A percentile compares a stretch with the other conserved stretches of the same genome.
phyloP scores from a whole-genome alignment of 140 eudicot genomes.

The Ambrosia hybrid region DNA sequence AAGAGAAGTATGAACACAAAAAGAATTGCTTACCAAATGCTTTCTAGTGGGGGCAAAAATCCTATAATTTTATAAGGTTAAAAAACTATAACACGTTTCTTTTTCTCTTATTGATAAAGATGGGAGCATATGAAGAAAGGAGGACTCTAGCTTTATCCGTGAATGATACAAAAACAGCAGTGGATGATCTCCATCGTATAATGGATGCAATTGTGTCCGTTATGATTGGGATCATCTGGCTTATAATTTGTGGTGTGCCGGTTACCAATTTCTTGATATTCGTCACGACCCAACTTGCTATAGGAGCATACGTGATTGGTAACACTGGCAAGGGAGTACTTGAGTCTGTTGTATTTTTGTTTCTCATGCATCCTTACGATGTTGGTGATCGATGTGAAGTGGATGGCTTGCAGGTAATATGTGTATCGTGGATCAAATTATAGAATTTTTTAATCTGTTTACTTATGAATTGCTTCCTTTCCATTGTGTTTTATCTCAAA shows the following conservation, averaged over 20 bases:
- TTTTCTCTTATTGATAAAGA: conserved; percentile 32
- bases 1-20: background rate
- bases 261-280: conserved; percentile 49
- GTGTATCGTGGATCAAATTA: background rate
- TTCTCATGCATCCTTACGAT: conserved; percentile 75
- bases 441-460: background rate
- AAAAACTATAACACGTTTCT: background rate
- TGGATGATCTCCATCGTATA: conserved; percentile 58
- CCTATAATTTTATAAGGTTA: background rate
- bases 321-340: conserved; percentile 61
- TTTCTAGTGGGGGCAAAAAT: background rate
- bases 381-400: conserved; percentile 74
- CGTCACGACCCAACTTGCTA: conserved; percentile 54
- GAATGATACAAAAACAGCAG: conserved; percentile 81
- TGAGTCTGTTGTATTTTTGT: conserved; percentile 63
- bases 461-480: no score
- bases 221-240: conserved; percentile 48
- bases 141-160: conserved; percentile 68
- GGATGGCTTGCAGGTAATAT: conserved; percentile 55
- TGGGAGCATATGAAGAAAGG: conserved; percentile 52
- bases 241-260: conserved; percentile 50
- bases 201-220: conserved; percentile 45
- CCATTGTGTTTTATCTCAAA: no score
- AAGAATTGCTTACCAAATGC: background rate
- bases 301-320: conserved; percentile 54